Evolutionary conservation across 2,329 filamentous ascomycete species (phyloP).

Genomic region (Penicillium sp.): DNA sequence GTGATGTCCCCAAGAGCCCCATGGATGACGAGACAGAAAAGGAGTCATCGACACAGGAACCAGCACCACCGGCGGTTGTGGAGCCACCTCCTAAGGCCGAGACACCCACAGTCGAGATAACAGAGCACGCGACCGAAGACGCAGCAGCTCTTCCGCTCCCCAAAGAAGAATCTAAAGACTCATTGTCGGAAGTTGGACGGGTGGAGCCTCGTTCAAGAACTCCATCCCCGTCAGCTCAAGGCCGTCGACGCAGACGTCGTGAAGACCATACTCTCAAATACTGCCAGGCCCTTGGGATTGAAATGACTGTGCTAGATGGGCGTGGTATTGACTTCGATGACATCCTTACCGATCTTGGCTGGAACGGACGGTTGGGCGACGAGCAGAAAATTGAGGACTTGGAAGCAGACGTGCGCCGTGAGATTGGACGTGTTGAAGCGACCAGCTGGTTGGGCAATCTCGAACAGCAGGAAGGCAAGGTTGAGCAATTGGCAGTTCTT

Average conservation of each 20-base stretch:
- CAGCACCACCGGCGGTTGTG: conserved; percentile 24
- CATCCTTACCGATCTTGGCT: conserved; percentile 84
- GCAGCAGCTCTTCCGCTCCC: conserved; percentile 30
- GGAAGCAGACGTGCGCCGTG: conserved; percentile 80
- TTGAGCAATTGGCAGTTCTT: conserved; percentile 81
- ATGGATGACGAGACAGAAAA: conserved; percentile 35
- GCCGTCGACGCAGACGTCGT: conserved; percentile 64
- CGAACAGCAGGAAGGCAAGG: conserved; percentile 85
- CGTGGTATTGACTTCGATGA: conserved; percentile 79
- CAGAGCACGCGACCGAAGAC: conserved; percentile 38
- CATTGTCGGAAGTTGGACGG: conserved; percentile 26
- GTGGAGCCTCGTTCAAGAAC: conserved; percentile 36
- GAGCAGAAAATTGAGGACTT: conserved; percentile 77
- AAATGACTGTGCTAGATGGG: conserved; percentile 74
- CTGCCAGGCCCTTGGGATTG: conserved; percentile 75
- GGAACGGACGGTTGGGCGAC: conserved; percentile 78
- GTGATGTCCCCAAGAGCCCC: conserved; percentile 41
- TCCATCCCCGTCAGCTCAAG: conserved; percentile 47
- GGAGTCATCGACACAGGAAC: conserved; percentile 31
- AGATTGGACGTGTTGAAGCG: conserved; percentile 87
- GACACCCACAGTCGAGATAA: conserved; percentile 45
- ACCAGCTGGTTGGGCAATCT: conserved; percentile 86
- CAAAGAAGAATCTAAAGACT: conserved; percentile 26
- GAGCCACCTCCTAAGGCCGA: conserved; percentile 20
- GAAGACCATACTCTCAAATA: conserved; percentile 79